phyloP scores from a whole-genome alignment of 352 stramenopile species.

The Globisporangium takayamanum region DNA sequence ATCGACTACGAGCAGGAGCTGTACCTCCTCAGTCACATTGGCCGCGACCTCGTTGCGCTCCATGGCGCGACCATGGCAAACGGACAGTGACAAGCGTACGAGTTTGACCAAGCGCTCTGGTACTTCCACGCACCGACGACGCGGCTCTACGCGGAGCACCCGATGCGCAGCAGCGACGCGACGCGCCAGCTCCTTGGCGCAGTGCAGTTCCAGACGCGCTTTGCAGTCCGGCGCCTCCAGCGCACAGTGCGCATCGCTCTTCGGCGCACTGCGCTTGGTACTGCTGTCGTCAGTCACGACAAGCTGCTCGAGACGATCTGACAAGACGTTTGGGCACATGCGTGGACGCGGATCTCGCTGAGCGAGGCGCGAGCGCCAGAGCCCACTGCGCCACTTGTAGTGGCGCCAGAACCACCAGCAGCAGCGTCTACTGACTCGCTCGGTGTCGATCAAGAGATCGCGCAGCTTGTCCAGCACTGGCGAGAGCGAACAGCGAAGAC shows the following conservation, averaged over 20 bases:
- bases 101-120: constrained; percentile 54
- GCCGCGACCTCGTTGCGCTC: constrained; percentile 28
- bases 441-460: not conserved
- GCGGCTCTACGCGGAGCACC: constrained; percentile 44
- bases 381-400: not conserved
- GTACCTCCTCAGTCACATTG: constrained; percentile 43
- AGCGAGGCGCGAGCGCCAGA: not conserved
- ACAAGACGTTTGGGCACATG: constrained; percentile 9
- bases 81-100: constrained; percentile 54
- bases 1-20: constrained; percentile 52
- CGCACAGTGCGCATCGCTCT: constrained; percentile 18
- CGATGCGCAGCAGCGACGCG: constrained; percentile 39
- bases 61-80: constrained; percentile 42
- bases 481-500: no score
- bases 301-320: constrained; percentile 18
- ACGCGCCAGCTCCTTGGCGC: constrained; percentile 35
- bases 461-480: not conserved
- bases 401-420: not conserved
- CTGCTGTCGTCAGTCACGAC: constrained; percentile 4
- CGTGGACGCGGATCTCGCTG: constrained; percentile 14
- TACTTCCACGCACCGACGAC: constrained; percentile 40
- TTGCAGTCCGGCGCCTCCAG: constrained; percentile 35
- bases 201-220: constrained; percentile 30
- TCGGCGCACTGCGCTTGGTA: constrained; percentile 9
- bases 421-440: not conserved